These are phyloP conservation scores for Entoloma clypeatum DNA, from an alignment of 1,284 basidiomycete species.

Conservation along the genomic window DNA sequence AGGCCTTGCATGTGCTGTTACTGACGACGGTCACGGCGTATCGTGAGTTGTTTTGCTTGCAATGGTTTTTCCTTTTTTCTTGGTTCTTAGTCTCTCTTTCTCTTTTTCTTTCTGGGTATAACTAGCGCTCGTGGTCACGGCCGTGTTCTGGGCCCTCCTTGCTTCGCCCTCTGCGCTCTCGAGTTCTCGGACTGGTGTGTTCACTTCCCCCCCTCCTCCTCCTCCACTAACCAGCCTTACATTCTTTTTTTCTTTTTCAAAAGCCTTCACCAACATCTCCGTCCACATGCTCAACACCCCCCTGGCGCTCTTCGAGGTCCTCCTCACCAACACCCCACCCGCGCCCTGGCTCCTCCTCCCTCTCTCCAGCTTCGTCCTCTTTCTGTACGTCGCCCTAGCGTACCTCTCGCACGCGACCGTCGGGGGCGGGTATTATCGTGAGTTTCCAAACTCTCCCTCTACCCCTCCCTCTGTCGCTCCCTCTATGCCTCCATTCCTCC, in stretches of 20 bases:
- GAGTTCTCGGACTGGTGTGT: conserved; percentile 36
- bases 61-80: conserved; percentile 5
- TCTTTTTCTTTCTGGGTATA: not conserved
- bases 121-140: conserved; percentile 62
- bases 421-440: conserved; percentile 65
- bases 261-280: conserved; percentile 59
- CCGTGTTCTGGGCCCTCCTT: conserved; percentile 64
- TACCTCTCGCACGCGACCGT: conserved; percentile 58
- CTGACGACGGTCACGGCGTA: conserved; percentile 52
- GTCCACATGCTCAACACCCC: conserved; percentile 58
- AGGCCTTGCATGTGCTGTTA: conserved; percentile 54
- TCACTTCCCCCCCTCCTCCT: not conserved
- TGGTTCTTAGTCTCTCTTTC: conserved; percentile 1
- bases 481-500: no score
- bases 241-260: not conserved
- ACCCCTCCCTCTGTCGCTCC: not conserved
- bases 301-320: conserved; percentile 57
- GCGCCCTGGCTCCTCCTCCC: conserved; percentile 52
- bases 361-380: conserved; percentile 47
- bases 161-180: conserved; percentile 39
- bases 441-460: conserved; percentile 23
- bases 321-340: conserved; percentile 49
- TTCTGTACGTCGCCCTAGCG: conserved; percentile 58
- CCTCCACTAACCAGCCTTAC: conserved; percentile 2
- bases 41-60: conserved; percentile 41